Evolutionary conservation across 768 basidiomycete species (phyloP).

Genomic region (Megacollybia marginata): DNA sequence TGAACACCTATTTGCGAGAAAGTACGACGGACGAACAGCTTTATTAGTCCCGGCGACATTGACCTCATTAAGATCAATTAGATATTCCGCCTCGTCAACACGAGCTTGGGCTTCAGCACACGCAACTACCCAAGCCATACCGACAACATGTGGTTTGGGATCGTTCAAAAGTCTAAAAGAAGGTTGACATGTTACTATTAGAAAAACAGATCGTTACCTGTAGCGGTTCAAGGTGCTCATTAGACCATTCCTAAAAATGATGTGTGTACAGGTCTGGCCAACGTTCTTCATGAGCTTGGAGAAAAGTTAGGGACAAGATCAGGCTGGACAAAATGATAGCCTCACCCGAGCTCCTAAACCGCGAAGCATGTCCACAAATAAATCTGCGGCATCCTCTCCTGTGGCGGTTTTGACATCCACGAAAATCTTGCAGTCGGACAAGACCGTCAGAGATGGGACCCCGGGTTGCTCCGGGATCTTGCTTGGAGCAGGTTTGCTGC

Average conservation of each 20-base stretch:
- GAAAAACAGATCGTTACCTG: conserved; percentile 32
- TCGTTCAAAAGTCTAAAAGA: conserved; percentile 49
- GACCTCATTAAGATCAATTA: conserved; percentile 54
- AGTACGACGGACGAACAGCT: conserved; percentile 33
- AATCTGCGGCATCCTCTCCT: conserved; percentile 70
- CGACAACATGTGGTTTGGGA: conserved; percentile 67
- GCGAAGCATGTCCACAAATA: conserved; percentile 81
- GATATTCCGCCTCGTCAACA: conserved; percentile 59
- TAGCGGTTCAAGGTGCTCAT: conserved; percentile 69
- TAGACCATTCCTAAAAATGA: conserved; percentile 79
- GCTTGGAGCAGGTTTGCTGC: conserved; percentile 5
- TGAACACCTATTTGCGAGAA: background rate
- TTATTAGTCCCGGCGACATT: conserved; percentile 54
- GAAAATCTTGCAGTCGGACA: conserved; percentile 73
- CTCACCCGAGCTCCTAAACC: conserved; percentile 75
- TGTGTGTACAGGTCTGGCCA: conserved; percentile 71
- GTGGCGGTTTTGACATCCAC: conserved; percentile 86
- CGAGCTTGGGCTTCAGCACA: conserved; percentile 63
- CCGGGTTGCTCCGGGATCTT: background rate
- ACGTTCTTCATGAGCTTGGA: conserved; percentile 55
- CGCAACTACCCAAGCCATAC: conserved; percentile 86
- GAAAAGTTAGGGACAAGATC: background rate
- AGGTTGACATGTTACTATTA: background rate
- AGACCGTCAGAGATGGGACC: conserved; percentile 35
- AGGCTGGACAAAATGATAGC: conserved; percentile 11